Conservation (phyloP, 352 stramenopile species). For the Stephanocyclus meneghinianus region DNA sequence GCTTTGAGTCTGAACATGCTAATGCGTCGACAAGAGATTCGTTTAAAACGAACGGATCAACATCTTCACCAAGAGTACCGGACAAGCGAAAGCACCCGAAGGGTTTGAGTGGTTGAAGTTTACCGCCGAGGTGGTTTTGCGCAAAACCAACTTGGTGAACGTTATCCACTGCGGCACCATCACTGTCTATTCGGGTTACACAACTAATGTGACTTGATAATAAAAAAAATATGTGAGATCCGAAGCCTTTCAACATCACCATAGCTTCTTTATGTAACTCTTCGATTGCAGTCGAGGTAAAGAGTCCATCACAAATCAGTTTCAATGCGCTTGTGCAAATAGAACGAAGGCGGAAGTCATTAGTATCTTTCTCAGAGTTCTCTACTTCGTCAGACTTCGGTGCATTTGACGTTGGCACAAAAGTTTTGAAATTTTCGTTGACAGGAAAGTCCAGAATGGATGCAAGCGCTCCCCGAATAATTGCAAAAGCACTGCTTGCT, state of each 20-base stretch:
- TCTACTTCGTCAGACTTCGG: neutral
- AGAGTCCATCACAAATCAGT: slow-evolving; percentile 55
- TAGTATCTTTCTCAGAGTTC: neutral
- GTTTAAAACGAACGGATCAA: slow-evolving; percentile 72
- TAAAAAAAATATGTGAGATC: slow-evolving; percentile 57
- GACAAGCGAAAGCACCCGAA: slow-evolving; percentile 75
- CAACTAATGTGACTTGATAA: slow-evolving; percentile 30
- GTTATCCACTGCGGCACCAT: slow-evolving; percentile 50
- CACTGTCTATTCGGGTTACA: slow-evolving; percentile 55
- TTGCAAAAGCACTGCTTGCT: slow-evolving; percentile 59
- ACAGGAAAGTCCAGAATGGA: slow-evolving; percentile 53
- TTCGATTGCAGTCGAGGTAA: slow-evolving; percentile 38
- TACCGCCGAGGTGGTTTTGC: slow-evolving; percentile 49
- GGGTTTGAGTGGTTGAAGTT: slow-evolving; percentile 61
- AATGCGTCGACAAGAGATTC: slow-evolving; percentile 65
- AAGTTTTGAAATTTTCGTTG: neutral
- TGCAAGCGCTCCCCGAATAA: slow-evolving; percentile 63
- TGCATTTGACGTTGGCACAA: neutral
- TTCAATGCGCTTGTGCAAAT: slow-evolving; percentile 40
- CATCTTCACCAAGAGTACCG: slow-evolving; percentile 39
- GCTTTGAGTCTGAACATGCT: slow-evolving; percentile 16
- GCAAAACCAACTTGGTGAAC: slow-evolving; percentile 23
- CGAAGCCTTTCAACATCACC: slow-evolving; percentile 59
- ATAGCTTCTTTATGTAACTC: slow-evolving; percentile 52
- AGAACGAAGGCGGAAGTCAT: neutral